These are phyloP conservation scores for Cryptosporidium canis DNA, from an alignment of 169 alveolate species.

Conservation along the genomic window DNA sequence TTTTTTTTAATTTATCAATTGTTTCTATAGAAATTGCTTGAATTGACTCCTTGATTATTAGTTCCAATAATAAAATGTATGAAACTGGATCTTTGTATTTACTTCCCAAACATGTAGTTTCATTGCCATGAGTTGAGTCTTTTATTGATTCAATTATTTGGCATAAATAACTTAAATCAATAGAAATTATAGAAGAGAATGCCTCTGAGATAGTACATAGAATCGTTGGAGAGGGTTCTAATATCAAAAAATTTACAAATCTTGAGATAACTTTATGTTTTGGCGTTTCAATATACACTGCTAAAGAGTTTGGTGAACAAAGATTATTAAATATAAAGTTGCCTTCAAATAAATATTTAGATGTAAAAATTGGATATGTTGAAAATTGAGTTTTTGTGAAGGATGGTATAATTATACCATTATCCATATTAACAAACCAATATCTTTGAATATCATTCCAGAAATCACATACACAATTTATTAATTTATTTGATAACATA, in stretches of 20 bases:
- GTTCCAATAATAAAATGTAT: not conserved
- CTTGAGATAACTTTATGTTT: not conserved
- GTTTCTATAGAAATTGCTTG: not conserved
- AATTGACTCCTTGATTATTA: not conserved
- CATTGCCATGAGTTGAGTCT: not conserved
- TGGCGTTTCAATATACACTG: not conserved
- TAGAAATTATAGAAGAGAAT: not conserved
- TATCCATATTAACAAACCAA: slow-evolving; percentile 4
- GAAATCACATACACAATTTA: not conserved
- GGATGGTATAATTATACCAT: not conserved
- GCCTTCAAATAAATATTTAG: not conserved
- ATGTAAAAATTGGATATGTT: slow-evolving; percentile 24
- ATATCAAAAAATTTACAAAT: slow-evolving; percentile 5
- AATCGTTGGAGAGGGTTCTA: not conserved
- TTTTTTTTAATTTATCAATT: not conserved
- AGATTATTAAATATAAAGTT: not conserved
- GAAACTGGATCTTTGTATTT: not conserved
- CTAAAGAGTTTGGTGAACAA: not conserved
- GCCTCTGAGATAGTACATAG: not conserved
- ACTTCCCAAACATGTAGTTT: not conserved
- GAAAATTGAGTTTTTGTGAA: slow-evolving; percentile 19
- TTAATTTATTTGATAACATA: not conserved
- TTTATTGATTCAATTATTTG: not conserved
- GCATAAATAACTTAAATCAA: not conserved
- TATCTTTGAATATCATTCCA: slow-evolving; percentile 21